Evolutionary conservation across 345 rosid species (phyloP).

Genomic region (Brassica carinata): DNA sequence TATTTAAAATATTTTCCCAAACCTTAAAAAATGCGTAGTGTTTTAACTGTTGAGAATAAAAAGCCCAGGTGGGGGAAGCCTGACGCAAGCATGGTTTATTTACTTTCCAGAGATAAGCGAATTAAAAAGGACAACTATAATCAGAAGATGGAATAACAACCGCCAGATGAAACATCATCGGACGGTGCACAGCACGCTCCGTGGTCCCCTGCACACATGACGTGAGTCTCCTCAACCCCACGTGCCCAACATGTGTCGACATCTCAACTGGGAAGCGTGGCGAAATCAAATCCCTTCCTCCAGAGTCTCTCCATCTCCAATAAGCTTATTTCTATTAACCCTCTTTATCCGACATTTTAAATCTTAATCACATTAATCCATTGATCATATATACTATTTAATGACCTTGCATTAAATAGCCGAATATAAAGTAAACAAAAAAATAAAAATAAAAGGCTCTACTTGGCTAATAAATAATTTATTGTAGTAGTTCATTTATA

Average conservation of each 20-base stretch:
- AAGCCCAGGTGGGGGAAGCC: slow-evolving; percentile 33
- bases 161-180: slow-evolving; percentile 35
- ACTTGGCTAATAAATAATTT: background rate
- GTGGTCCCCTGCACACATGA: slow-evolving; percentile 46
- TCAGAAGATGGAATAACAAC: slow-evolving; percentile 11
- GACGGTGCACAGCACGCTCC: slow-evolving; percentile 43
- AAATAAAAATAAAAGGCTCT: background rate
- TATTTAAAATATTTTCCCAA: background rate
- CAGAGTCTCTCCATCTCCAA: slow-evolving; percentile 37
- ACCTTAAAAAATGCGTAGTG: background rate
- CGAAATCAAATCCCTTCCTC: slow-evolving; percentile 17
- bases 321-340: slow-evolving; percentile 13
- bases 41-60: background rate
- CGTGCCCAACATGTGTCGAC: slow-evolving; percentile 42
- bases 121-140: background rate
- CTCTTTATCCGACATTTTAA: slow-evolving; percentile 37
- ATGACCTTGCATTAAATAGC: background rate
- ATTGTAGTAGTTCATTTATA: background rate
- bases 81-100: slow-evolving; percentile 32
- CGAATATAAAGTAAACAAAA: background rate
- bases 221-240: slow-evolving; percentile 11
- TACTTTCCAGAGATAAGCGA: background rate
- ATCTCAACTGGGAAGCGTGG: slow-evolving; percentile 27
- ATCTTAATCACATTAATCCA: slow-evolving; percentile 19
- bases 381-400: background rate